These are phyloP conservation scores for Mucor indicus DNA, from an alignment of 371 early-diverging fungal species.

Conservation along the genomic window DNA sequence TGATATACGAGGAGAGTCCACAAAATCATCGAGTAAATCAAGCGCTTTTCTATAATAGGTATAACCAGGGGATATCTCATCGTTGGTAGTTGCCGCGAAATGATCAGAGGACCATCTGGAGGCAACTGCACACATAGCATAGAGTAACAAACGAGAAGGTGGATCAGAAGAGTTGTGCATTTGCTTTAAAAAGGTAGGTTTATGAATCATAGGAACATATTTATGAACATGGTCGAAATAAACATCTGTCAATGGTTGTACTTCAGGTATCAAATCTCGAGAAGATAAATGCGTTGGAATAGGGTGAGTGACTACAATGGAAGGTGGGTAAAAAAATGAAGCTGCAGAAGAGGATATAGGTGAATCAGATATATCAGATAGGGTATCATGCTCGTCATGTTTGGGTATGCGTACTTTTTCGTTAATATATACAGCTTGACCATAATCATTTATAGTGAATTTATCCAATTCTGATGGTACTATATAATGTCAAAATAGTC, in stretches of 20 bases:
- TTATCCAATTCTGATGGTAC: slow-evolving; percentile 13
- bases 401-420: slow-evolving; percentile 29
- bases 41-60: slow-evolving; percentile 38
- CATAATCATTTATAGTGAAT: slow-evolving; percentile 40
- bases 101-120: slow-evolving; percentile 38
- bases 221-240: slow-evolving; percentile 60
- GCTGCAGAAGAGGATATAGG: slow-evolving; percentile 12
- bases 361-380: slow-evolving; percentile 20
- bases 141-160: slow-evolving; percentile 51
- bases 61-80: slow-evolving; percentile 25
- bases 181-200: slow-evolving; percentile 49
- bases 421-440: slow-evolving; percentile 42
- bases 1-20: slow-evolving; percentile 63
- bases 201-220: slow-evolving; percentile 59
- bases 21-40: slow-evolving; percentile 61
- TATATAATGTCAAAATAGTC: too few species aligned
- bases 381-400: slow-evolving; percentile 11
- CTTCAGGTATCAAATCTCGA: slow-evolving; percentile 6
- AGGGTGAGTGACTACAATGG: background rate
- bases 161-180: slow-evolving; percentile 39
- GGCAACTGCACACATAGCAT: slow-evolving; percentile 60
- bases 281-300: slow-evolving; percentile 16
- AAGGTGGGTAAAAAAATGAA: background rate
- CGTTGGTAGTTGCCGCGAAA: background rate
- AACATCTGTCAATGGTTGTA: slow-evolving; percentile 26